These are phyloP conservation scores for Lachancea mirantina DNA, from an alignment of 805 yeast genomes.

Conservation along the genomic window DNA sequence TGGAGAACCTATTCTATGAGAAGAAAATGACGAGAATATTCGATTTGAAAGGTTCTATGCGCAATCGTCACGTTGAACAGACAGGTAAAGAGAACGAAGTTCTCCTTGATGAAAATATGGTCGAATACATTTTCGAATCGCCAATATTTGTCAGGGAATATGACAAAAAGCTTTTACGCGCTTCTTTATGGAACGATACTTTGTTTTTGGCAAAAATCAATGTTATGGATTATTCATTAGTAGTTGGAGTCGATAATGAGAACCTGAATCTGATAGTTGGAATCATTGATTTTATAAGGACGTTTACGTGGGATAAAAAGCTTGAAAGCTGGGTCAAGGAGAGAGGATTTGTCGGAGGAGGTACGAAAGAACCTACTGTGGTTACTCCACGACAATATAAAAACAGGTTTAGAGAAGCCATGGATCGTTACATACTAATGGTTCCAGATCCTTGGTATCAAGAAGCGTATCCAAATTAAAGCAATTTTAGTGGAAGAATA, in stretches of 20 bases:
- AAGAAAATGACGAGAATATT: constrained; percentile 77
- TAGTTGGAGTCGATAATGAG: constrained; percentile 77
- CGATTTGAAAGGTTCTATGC: constrained; percentile 96
- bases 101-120: constrained; percentile 93
- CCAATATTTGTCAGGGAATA: constrained; percentile 92
- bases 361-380: constrained; percentile 90
- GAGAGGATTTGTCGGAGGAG: constrained; percentile 77
- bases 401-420: constrained; percentile 90
- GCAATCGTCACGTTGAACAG: constrained; percentile 93
- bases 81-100: constrained; percentile 96
- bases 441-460: constrained; percentile 70
- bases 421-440: constrained; percentile 91
- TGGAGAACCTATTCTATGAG: constrained; percentile 91
- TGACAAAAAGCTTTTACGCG: constrained; percentile 75
- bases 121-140: constrained; percentile 91
- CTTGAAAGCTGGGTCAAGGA: constrained; percentile 99
- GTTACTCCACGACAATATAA: constrained; percentile 96
- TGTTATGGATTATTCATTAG: constrained; percentile 96
- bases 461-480: constrained; percentile 19
- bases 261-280: constrained; percentile 78
- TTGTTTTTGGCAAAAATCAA: constrained; percentile 92
- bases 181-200: constrained; percentile 93
- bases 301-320: constrained; percentile 98
- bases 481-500: background rate
- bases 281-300: constrained; percentile 85